A percentile compares a stretch with the other conserved stretches of the same genome.
Evolutionary conservation across 805 yeast species (phyloP).

Genomic region (Candida hispaniensis): DNA sequence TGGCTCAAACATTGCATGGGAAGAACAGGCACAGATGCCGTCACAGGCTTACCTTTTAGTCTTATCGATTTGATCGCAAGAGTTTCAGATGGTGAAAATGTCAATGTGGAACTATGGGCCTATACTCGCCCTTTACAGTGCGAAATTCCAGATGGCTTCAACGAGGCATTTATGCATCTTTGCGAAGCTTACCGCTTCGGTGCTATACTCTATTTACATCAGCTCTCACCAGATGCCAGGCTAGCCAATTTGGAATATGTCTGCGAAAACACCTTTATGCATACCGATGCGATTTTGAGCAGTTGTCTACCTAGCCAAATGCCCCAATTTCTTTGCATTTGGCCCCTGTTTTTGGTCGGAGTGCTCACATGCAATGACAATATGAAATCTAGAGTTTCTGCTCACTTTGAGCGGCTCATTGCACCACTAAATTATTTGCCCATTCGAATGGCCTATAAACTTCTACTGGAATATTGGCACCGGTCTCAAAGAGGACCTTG

Average conservation of each 20-base stretch:
- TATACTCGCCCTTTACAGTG: constrained; percentile 7
- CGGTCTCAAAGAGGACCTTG: constrained; percentile 3
- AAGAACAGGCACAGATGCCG: constrained; percentile 4
- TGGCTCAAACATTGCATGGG: constrained; percentile 15
- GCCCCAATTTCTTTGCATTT: constrained; percentile 12
- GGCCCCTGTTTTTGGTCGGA: constrained; percentile 12
- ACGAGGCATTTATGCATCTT: constrained; percentile 11
- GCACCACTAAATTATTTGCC: constrained; percentile 8
- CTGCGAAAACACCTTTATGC: constrained; percentile 15
- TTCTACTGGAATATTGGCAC: constrained; percentile 8
- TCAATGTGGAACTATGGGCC: constrained; percentile 6
- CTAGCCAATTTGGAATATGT: constrained; percentile 2
- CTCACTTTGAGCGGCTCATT: constrained; percentile 13
- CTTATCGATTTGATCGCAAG: constrained; percentile 9
- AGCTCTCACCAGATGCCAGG: constrained; percentile 3
- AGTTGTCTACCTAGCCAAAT: constrained; percentile 7
- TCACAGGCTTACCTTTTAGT: constrained; percentile 9
- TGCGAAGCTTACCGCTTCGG: constrained; percentile 14
- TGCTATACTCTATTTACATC: constrained; percentile 8
- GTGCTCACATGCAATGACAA: constrained; percentile 2
- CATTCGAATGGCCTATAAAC: constrained; percentile 6
- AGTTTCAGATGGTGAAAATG: constrained; percentile 8
- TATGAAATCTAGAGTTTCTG: constrained; percentile 1
- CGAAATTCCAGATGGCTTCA: constrained; percentile 1
- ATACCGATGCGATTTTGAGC: constrained; percentile 13